Conservation (phyloP, 805 yeast genomes). For the Ascoidea tarda region DNA sequence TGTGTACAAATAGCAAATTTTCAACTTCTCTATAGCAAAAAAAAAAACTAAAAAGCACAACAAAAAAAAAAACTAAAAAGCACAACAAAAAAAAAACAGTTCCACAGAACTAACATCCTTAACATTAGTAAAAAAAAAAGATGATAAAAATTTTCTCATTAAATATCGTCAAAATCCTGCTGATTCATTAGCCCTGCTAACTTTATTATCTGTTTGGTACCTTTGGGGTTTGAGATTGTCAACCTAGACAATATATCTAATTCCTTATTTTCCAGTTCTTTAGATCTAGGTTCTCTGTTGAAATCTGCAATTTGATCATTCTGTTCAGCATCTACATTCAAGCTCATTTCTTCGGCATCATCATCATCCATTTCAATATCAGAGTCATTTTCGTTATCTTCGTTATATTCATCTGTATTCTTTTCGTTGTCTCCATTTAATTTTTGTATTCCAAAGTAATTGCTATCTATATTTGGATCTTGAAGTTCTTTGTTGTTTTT, state of each 20-base stretch:
- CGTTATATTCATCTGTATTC: constrained; percentile 16
- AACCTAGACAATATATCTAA: constrained; percentile 1
- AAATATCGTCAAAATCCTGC: too few relatives aligned
- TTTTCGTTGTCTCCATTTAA: constrained; percentile 17
- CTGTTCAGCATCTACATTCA: background rate
- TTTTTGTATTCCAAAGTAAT: background rate
- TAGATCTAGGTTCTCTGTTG: too few relatives aligned
- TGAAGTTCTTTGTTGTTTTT: constrained; percentile 12
- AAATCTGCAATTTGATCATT: background rate
- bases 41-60: too few relatives aligned
- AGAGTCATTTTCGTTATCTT: background rate
- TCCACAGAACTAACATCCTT: too few relatives aligned
- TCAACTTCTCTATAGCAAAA: background rate
- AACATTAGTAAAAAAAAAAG: too few relatives aligned
- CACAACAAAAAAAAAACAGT: too few relatives aligned
- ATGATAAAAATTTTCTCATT: too few relatives aligned
- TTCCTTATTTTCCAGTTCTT: background rate
- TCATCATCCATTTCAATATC: background rate
- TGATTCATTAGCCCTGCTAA: too few relatives aligned
- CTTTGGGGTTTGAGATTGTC: constrained; percentile 4
- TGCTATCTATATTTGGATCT: background rate
- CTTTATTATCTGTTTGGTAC: too few relatives aligned
- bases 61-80: too few relatives aligned
- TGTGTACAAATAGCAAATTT: background rate
- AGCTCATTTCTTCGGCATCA: background rate